phyloP scores from a whole-genome alignment of 768 basidiomycete species.

The Agaricus blazei region DNA sequence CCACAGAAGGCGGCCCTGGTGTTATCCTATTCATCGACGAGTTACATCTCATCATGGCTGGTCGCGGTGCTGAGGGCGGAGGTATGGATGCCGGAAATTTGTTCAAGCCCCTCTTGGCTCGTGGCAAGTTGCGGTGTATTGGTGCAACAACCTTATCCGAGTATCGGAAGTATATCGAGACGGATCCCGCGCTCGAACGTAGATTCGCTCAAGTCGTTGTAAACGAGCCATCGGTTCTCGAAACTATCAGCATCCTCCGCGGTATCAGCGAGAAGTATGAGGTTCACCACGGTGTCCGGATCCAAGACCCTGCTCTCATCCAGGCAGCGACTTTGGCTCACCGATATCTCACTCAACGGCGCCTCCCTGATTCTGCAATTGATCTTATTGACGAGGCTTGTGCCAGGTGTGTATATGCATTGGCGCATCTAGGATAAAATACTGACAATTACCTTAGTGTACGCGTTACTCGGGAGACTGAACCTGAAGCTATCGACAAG shows the following conservation, averaged over 20 bases:
- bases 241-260: slow-evolving; percentile 90
- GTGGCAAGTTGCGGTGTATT: slow-evolving; percentile 71
- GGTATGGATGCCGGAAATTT: slow-evolving; percentile 94
- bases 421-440: neutral
- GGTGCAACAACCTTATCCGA: slow-evolving; percentile 92
- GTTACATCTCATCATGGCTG: slow-evolving; percentile 90
- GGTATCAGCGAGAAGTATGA: slow-evolving; percentile 94
- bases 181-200: slow-evolving; percentile 85
- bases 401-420: slow-evolving; percentile 52
- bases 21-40: slow-evolving; percentile 96
- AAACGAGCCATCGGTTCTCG: slow-evolving; percentile 84
- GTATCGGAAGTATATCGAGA: slow-evolving; percentile 91
- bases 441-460: slow-evolving; percentile 39
- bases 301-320: slow-evolving; percentile 84
- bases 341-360: slow-evolving; percentile 82
- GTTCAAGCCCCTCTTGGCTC: slow-evolving; percentile 88
- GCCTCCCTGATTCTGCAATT: slow-evolving; percentile 83
- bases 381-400: slow-evolving; percentile 92
- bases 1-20: slow-evolving; percentile 66
- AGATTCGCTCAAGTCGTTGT: slow-evolving; percentile 92
- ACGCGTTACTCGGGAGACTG: slow-evolving; percentile 90
- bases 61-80: slow-evolving; percentile 72
- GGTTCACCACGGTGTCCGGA: slow-evolving; percentile 87
- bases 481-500: slow-evolving; percentile 90
- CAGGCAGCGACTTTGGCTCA: slow-evolving; percentile 88